Evolutionary conservation across 1,139 yeast species (phyloP).

Genomic region (Scheffersomyces parashehatae): DNA sequence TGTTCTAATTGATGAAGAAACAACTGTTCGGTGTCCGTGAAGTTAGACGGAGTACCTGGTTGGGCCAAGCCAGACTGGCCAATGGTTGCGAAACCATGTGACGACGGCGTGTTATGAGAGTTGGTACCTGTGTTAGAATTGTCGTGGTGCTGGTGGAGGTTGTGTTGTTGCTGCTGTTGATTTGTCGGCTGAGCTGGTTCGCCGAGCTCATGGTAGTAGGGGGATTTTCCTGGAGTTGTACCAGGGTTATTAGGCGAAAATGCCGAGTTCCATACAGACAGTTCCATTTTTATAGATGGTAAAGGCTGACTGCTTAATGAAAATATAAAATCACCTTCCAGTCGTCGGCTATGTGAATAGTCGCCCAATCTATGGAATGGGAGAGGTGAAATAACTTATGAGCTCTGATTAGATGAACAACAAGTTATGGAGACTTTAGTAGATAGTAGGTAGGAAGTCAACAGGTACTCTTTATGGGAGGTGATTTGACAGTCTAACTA

Average conservation of each 20-base stretch:
- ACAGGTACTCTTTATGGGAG: no score
- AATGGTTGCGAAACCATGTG: neutral
- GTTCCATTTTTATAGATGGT: slow-evolving; percentile 12
- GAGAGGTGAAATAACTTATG: no score
- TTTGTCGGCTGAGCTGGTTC: slow-evolving; percentile 7
- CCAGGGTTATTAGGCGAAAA: slow-evolving; percentile 17
- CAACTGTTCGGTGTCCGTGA: slow-evolving; percentile 15
- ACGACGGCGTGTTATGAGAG: neutral
- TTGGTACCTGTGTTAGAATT: neutral
- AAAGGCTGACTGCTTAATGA: neutral
- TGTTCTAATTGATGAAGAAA: slow-evolving; percentile 15
- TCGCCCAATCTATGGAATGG: no score
- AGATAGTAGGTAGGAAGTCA: no score
- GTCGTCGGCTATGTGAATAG: no score
- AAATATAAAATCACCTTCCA: no score
- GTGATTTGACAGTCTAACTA: no score
- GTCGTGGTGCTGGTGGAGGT: slow-evolving; percentile 3
- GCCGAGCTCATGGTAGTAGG: slow-evolving; percentile 13
- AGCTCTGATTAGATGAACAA: no score
- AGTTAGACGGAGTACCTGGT: slow-evolving; percentile 8
- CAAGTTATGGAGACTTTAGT: no score
- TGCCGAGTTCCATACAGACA: slow-evolving; percentile 17
- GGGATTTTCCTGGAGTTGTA: slow-evolving; percentile 17
- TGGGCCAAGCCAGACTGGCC: neutral
- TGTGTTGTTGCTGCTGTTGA: slow-evolving; percentile 3